Percentiles rank a stretch among this genome's conserved stretches.
Evolutionary conservation across 1,284 basidiomycete genomes (phyloP).

Genomic region (Rhodotorula mucilaginosa): DNA sequence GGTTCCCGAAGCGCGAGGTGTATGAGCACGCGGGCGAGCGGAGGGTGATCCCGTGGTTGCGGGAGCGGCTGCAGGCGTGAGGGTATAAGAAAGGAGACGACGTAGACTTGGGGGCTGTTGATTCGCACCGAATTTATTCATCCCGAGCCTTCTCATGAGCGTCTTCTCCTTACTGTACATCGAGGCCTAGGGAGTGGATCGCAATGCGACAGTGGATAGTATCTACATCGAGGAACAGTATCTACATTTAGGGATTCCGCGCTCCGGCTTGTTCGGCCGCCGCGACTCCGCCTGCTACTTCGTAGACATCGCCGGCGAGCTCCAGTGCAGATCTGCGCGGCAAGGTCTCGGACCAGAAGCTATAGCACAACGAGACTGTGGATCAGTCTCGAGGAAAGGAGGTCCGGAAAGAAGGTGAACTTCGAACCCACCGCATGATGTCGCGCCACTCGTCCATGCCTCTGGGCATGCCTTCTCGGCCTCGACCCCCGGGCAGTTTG

Average conservation of each 20-base stretch:
- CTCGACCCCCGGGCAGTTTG: conserved; percentile 4
- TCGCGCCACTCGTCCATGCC: conserved; percentile 36
- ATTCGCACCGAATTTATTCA: background rate
- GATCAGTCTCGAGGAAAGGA: no score
- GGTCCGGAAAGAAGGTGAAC: no score
- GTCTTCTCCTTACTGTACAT: background rate
- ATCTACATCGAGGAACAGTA: background rate
- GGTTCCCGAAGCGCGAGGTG: conserved; percentile 29
- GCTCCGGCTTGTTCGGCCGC: background rate
- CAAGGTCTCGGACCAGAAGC: conserved; percentile 35
- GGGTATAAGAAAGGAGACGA: background rate
- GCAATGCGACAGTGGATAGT: background rate
- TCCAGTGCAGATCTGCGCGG: conserved; percentile 20
- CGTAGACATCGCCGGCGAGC: conserved; percentile 23
- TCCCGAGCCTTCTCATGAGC: background rate
- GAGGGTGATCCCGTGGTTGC: conserved; percentile 17
- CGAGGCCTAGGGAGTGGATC: background rate
- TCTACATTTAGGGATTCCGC: background rate
- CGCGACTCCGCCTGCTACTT: conserved; percentile 14
- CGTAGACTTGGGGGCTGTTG: background rate
- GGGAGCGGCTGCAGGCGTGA: conserved; percentile 12
- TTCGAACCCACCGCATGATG: conserved; percentile 33
- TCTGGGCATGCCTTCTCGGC: conserved; percentile 32
- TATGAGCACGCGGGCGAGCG: conserved; percentile 25
- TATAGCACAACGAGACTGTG: background rate